Percentiles rank a stretch among this genome's conserved stretches.
These are phyloP conservation scores for Rhizopus stolonifer DNA, from an alignment of 371 early-diverging fungal species.

Conservation along the genomic window DNA sequence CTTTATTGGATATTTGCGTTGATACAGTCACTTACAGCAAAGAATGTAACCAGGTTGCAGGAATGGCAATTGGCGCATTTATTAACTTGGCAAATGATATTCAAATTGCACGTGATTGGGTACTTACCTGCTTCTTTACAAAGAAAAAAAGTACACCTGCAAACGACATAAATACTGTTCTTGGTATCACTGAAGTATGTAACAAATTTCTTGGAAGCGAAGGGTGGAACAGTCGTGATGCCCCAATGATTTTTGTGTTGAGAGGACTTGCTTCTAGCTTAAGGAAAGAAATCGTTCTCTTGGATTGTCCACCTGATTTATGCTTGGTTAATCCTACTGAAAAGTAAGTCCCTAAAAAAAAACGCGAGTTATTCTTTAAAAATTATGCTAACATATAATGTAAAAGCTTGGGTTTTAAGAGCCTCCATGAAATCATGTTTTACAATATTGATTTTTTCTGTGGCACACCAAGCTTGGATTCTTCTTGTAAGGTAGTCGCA, in stretches of 20 bases:
- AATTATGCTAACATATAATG: not conserved
- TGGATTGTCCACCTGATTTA: slow-evolving; percentile 23
- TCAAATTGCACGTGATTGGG: slow-evolving; percentile 30
- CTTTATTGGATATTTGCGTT: slow-evolving; percentile 30
- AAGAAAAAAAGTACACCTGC: slow-evolving; percentile 3
- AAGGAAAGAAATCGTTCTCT: slow-evolving; percentile 45
- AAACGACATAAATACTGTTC: slow-evolving; percentile 3
- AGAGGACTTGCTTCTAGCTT: slow-evolving; percentile 57
- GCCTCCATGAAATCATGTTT: slow-evolving; percentile 49
- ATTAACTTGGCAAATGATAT: slow-evolving; percentile 33
- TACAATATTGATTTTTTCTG: slow-evolving; percentile 50
- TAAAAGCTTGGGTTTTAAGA: slow-evolving; percentile 8
- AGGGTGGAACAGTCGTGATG: slow-evolving; percentile 41
- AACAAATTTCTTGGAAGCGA: slow-evolving; percentile 9
- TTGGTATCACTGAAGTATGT: slow-evolving; percentile 19
- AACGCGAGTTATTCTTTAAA: too few relatives aligned
- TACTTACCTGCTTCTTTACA: slow-evolving; percentile 40
- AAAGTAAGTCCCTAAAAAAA: slow-evolving; percentile 36
- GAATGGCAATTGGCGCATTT: slow-evolving; percentile 47
- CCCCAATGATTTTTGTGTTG: slow-evolving; percentile 53
- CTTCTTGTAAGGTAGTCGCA: slow-evolving; percentile 66
- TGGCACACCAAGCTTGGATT: slow-evolving; percentile 52
- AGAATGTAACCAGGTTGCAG: slow-evolving; percentile 51
- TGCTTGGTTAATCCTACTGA: slow-evolving; percentile 14
- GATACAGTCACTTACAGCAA: slow-evolving; percentile 34